Evolutionary conservation across 2,329 filamentous ascomycete genomes (phyloP), one percentile per base, ranked within the genome.

Genomic region (Xylariaceae sp.): DNA sequence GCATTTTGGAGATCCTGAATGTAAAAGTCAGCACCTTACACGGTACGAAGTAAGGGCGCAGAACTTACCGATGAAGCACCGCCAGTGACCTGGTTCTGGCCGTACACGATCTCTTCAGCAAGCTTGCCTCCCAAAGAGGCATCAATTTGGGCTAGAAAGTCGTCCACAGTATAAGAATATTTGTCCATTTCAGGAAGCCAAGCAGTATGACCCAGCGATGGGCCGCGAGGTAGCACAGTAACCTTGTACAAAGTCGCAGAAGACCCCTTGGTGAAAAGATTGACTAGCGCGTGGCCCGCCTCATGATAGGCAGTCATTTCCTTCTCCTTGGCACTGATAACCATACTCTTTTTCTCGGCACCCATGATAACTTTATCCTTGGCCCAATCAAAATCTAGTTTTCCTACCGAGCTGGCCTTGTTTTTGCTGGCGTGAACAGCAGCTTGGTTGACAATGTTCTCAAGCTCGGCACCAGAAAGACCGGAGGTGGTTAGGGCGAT

Each of bases 281-380:
- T 88, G 54, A 97, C 91, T 13, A 99, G 83, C 7, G 94, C 92
- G 72, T 99, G 94, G 2, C 94, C 94, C 50, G 93, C 95, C 75
- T 99, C 94, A 68, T 96, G 92, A 67, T 96, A 96, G 1, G 92
- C 92, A n/a, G 92, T 96, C 80, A 92, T 87, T 64, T 94, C 83
- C 77, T 95, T 97, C 75, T 99, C 94, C 75, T 96, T 92, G 60
- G 93, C 85, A 36, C 88, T 89, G 50, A 99, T 93, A 50, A 97
- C 83, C 75, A 93, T 91, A 63, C 88, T 96, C 71, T 87, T 89
- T 69, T 88, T 86, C 76, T 99, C 94, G 2, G 93, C 90, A 30
- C 94, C 94, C 91, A 99, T 96, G 72, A 96, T 88, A 48, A 99
- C 90, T 75, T 94, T 94, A 77, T 99, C 94, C 75, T 96, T 97